These are phyloP conservation scores for Torulaspora pretoriensis DNA, from an alignment of 1,139 yeast species.

Conservation along the genomic window DNA sequence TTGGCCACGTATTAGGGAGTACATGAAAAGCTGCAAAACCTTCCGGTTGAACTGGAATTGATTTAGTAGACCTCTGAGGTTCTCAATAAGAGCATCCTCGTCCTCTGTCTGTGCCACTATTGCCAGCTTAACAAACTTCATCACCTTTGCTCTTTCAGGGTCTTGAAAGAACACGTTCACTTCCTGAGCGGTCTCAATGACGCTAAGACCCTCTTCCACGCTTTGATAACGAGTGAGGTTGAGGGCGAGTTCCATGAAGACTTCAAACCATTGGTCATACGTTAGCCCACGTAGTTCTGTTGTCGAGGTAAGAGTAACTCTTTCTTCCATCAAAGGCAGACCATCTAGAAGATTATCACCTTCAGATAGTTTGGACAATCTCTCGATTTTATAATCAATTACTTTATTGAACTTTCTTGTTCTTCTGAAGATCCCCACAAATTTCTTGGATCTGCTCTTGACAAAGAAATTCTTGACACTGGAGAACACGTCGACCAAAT, in stretches of 20 bases:
- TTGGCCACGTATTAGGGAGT: constrained; percentile 45
- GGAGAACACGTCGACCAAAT: constrained; percentile 75
- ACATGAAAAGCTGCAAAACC: constrained; percentile 60
- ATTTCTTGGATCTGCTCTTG: constrained; percentile 61
- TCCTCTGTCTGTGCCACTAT: constrained; percentile 57
- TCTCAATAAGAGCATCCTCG: constrained; percentile 49
- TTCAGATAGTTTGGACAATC: constrained; percentile 62
- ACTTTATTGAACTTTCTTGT: constrained; percentile 58
- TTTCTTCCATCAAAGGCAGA: constrained; percentile 37
- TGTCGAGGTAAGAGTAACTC: constrained; percentile 41
- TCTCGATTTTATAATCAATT: constrained; percentile 66
- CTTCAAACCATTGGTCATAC: constrained; percentile 78
- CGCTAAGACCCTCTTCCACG: constrained; percentile 63
- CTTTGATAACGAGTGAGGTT: constrained; percentile 59
- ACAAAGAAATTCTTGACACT: constrained; percentile 76
- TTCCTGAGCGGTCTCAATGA: constrained; percentile 68
- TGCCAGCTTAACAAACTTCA: constrained; percentile 62
- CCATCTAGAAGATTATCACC: constrained; percentile 46
- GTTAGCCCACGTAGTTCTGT: constrained; percentile 67
- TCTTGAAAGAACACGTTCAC: constrained; percentile 74
- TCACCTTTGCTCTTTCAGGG: constrained; percentile 49
- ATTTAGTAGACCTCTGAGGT: constrained; percentile 59
- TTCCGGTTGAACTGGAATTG: constrained; percentile 73
- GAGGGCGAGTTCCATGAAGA: constrained; percentile 75
- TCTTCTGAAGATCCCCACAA: constrained; percentile 63